A percentile compares a stretch with the other conserved stretches of the same genome.
These are phyloP conservation scores for Nyssa sinensis DNA, from an alignment of 148 eudicot genomes.

Conservation along the genomic window DNA sequence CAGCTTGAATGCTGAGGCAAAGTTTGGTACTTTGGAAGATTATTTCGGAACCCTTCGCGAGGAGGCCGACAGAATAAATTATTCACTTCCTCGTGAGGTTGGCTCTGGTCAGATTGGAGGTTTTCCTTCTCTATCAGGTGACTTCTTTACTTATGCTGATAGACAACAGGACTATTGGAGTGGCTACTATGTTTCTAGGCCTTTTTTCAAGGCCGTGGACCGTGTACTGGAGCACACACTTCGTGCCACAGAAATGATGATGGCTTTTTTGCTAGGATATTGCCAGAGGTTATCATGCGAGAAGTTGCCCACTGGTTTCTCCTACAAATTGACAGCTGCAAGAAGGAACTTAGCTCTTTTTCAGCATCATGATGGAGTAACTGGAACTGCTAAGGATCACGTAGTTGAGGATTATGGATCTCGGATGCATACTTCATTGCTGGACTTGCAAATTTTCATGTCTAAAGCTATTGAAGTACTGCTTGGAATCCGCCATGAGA, in stretches of 20 bases:
- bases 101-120: slow-evolving; percentile 90
- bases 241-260: slow-evolving; percentile 83
- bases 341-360: slow-evolving; percentile 97
- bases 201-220: slow-evolving; percentile 94
- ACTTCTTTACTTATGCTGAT: slow-evolving; percentile 95
- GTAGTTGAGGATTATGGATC: slow-evolving; percentile 92
- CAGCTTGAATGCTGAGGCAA: slow-evolving; percentile 87
- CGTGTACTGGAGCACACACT: slow-evolving; percentile 95
- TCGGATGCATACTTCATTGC: slow-evolving; percentile 90
- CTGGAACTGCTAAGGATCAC: slow-evolving; percentile 96
- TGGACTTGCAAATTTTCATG: slow-evolving; percentile 92
- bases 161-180: slow-evolving; percentile 97
- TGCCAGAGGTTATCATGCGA: slow-evolving; percentile 84
- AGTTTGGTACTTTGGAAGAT: slow-evolving; percentile 92
- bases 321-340: slow-evolving; percentile 90
- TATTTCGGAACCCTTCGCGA: slow-evolving; percentile 85
- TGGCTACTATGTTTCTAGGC: slow-evolving; percentile 96
- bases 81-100: slow-evolving; percentile 72
- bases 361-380: slow-evolving; percentile 99
- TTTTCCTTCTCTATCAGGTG: slow-evolving; percentile 91
- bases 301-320: slow-evolving; percentile 73
- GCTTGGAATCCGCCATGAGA: slow-evolving; percentile 79
- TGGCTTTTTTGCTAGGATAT: slow-evolving; percentile 77
- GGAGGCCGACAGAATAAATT: slow-evolving; percentile 89
- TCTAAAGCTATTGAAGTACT: slow-evolving; percentile 88